Conservation (phyloP, 2,329 filamentous ascomycete genomes). For the Curvularia spicifera region DNA sequence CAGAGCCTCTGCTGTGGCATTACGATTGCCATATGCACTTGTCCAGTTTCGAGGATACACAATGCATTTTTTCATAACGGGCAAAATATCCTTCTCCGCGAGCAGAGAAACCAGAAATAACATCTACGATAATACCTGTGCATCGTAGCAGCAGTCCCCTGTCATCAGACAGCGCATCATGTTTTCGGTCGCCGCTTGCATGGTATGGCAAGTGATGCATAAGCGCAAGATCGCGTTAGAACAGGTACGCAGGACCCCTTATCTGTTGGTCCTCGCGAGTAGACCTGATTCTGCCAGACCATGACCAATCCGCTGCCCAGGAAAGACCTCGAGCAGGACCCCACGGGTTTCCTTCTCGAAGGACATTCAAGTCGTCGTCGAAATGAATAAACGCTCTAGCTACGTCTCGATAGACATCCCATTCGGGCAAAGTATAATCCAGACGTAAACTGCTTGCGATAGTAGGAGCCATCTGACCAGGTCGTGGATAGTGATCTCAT, state of each 20-base stretch:
- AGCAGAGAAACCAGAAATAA: background rate
- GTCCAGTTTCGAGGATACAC: background rate
- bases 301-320: background rate
- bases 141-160: background rate
- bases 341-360: background rate
- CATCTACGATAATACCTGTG: background rate
- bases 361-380: background rate
- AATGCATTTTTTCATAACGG: background rate
- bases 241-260: background rate
- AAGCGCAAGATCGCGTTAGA: background rate
- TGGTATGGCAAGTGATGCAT: background rate
- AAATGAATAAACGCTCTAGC: background rate
- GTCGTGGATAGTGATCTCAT: too few species aligned
- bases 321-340: background rate
- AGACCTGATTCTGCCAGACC: background rate
- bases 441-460: background rate
- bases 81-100: background rate
- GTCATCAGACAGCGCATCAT: background rate
- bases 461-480: background rate
- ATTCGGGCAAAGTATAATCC: background rate
- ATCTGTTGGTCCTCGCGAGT: background rate
- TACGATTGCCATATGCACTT: background rate
- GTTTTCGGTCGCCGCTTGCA: background rate
- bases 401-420: background rate
- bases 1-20: constrained; percentile 2